Base-by-base conservation (phyloP, 1,284 basidiomycete species). In the Leccinum angustisporum region DNA sequence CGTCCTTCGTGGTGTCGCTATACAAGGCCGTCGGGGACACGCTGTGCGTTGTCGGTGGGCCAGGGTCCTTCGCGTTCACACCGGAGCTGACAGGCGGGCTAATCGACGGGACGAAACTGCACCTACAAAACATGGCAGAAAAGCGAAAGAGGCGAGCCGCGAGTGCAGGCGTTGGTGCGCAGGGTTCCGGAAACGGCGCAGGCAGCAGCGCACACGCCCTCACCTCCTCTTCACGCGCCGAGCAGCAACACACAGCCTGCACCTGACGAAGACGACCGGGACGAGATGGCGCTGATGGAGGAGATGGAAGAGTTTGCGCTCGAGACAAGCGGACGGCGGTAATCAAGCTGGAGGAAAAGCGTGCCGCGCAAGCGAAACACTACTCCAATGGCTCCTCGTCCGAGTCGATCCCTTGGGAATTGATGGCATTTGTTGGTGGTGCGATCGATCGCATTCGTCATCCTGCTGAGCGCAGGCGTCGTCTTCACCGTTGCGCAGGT, bases 21-120 rank as follows among this genome's bases (percentile, higher is more conserved):
- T 93, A 88, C 80, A 90, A 88, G 66, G 88, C 87, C 66, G 83
- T 93, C 72, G 79, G 81, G 54, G 90, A 94, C 70, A 83, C 83
- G 4, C 66, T 91, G 7, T 82, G 81, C 30, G 82, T 92, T 21
- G 78, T 92, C 51, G 85, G 48, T 1, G 43, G 43, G 10, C 48
- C 48, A 51, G 48, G 86, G 3, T 76, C 80, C 1, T 61, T 69
- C 1, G 74, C 81, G 2, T 79, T 91, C 55, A 77, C 84, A 9
- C 77, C 76, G 0, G 84, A 86, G 59, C 78, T 86, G 56, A 77
- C 80, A 3, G 76, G 78, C 13, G 83, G 80, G 1, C 70, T 90
- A 5, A 77, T 90, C 50, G 86, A 88, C 60, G 88, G 86, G 0
- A 86, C 87, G 25, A 87, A 90, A 66, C 81, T 82, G 5, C 89